Evolutionary conservation across 352 stramenopile species (phyloP).

Genomic region (Globisporangium alternatum): DNA sequence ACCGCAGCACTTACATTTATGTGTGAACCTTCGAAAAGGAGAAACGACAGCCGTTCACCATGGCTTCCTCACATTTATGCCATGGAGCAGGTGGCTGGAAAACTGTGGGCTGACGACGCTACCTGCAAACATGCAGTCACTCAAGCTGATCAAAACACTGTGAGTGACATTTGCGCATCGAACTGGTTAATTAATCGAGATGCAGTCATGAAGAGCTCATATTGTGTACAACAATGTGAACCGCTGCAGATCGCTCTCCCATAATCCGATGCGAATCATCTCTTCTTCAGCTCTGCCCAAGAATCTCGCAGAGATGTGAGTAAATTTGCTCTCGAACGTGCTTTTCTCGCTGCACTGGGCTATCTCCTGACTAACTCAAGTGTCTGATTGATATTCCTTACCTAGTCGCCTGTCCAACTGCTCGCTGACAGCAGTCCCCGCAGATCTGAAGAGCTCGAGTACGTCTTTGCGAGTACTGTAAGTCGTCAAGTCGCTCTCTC

Average conservation of each 20-base stretch:
- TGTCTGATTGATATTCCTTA: not conserved
- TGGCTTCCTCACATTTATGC: not conserved
- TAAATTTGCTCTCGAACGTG: not conserved
- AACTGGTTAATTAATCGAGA: not conserved
- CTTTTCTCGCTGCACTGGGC: not conserved
- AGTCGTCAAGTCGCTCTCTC: not conserved
- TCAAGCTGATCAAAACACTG: constrained; percentile 12
- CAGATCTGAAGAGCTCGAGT: not conserved
- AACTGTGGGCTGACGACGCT: constrained; percentile 2
- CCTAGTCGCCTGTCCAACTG: constrained; percentile 15
- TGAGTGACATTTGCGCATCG: not conserved
- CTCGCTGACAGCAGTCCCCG: constrained; percentile 5
- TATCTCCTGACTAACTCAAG: not conserved
- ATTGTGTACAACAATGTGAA: not conserved
- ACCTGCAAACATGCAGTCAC: constrained; percentile 8
- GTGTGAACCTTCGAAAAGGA: not conserved
- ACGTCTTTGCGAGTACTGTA: constrained; percentile 14
- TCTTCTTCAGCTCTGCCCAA: constrained; percentile 2
- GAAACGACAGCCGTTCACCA: not conserved
- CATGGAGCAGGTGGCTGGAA: constrained; percentile 11
- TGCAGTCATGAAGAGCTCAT: not conserved
- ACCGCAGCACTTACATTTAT: not conserved
- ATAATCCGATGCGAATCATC: constrained; percentile 3
- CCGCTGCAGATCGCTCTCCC: constrained; percentile 10
- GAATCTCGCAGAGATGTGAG: constrained; percentile 15